These are phyloP conservation scores for Cymbopogon flexuosus DNA, from an alignment of 202 grass and related monocot genomes.

Conservation along the genomic window DNA sequence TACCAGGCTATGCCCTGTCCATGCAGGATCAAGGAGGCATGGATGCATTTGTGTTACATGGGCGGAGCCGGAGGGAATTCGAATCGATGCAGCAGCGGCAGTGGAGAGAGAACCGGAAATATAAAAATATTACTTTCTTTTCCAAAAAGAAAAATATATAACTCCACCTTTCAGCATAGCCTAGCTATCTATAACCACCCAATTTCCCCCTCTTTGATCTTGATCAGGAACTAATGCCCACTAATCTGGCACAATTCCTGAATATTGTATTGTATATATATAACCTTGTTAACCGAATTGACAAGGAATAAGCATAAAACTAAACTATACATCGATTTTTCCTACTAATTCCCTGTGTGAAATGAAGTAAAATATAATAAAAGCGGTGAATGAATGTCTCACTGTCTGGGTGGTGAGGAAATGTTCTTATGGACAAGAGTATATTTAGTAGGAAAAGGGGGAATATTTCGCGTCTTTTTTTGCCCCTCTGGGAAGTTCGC, in stretches of 20 bases:
- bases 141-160: slow-evolving; percentile 14
- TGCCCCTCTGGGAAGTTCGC: not conserved
- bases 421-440: slow-evolving; percentile 21
- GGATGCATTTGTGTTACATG: slow-evolving; percentile 27
- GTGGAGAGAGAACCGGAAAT: slow-evolving; percentile 56
- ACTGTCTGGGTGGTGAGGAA: slow-evolving; percentile 25
- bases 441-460: slow-evolving; percentile 31
- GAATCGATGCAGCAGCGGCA: slow-evolving; percentile 72
- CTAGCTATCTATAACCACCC: slow-evolving; percentile 30
- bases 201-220: slow-evolving; percentile 9
- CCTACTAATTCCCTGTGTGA: not conserved
- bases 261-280: slow-evolving; percentile 3
- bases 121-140: slow-evolving; percentile 13
- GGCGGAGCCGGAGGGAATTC: not conserved
- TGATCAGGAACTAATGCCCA: slow-evolving; percentile 47
- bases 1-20: not conserved
- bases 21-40: slow-evolving; percentile 17
- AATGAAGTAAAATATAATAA: not conserved
- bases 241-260: slow-evolving; percentile 33
- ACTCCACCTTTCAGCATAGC: slow-evolving; percentile 7
- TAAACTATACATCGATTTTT: not conserved
- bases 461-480: not conserved
- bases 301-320: slow-evolving; percentile 42
- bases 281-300: slow-evolving; percentile 30
- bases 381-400: slow-evolving; percentile 25